A percentile compares a stretch with the other conserved stretches of the same genome.
Evolutionary conservation across 768 basidiomycete species (phyloP).

Genomic region (Hydnomerulius pinastri): DNA sequence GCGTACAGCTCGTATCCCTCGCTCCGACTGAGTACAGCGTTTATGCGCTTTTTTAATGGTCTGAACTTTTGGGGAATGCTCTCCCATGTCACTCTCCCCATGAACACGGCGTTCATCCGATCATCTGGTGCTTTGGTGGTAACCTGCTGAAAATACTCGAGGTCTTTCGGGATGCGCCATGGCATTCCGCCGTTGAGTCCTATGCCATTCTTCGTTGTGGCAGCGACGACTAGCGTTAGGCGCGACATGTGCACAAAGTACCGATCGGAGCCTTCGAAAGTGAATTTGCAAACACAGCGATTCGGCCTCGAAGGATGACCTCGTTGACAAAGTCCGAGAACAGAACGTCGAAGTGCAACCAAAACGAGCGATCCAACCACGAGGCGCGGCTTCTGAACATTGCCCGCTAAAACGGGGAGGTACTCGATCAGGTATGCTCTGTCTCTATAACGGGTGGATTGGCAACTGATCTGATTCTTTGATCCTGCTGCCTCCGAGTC

Average conservation of each 20-base stretch:
- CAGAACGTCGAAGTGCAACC: no score
- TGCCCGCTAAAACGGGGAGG: no score
- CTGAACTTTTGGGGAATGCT: slow-evolving; percentile 86
- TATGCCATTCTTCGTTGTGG: slow-evolving; percentile 85
- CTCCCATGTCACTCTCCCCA: slow-evolving; percentile 99
- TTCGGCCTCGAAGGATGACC: no score
- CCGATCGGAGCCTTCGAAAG: no score
- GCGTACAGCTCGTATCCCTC: slow-evolving; percentile 63
- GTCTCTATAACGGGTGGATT: no score
- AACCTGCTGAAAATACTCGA: slow-evolving; percentile 89
- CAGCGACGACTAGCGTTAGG: slow-evolving; percentile 92
- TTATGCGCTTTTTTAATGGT: slow-evolving; percentile 74
- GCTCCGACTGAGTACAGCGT: slow-evolving; percentile 75
- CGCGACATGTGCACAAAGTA: slow-evolving; percentile 65
- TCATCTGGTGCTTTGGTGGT: slow-evolving; percentile 61
- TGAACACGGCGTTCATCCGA: slow-evolving; percentile 74
- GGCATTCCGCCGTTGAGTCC: slow-evolving; percentile 76
- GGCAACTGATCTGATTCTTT: no score
- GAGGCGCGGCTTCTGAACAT: no score
- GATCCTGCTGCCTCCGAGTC: no score
- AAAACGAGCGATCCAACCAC: no score
- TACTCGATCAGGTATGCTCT: no score
- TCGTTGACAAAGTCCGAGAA: no score
- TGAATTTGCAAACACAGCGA: no score
- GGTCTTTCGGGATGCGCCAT: slow-evolving; percentile 87